phyloP scores from a whole-genome alignment of 805 yeast species.

The Hanseniaspora vineae region DNA sequence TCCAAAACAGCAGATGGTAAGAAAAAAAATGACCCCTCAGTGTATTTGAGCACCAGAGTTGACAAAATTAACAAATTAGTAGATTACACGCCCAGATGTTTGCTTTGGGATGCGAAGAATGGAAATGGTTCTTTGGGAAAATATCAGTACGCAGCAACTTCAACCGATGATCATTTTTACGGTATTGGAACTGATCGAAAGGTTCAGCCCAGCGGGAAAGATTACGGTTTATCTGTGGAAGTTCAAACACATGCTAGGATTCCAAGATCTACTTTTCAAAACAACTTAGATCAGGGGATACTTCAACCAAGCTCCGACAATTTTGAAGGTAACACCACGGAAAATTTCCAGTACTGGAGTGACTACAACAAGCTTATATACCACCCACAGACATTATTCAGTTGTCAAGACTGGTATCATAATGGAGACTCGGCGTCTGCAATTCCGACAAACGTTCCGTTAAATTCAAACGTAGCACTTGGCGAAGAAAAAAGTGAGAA shows the following conservation, averaged over 20 bases:
- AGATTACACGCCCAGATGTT: slow-evolving; percentile 68
- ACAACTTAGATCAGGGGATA: slow-evolving; percentile 40
- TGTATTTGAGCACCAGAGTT: slow-evolving; percentile 29
- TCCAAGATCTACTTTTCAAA: slow-evolving; percentile 48
- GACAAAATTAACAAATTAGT: slow-evolving; percentile 30
- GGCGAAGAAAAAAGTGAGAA: slow-evolving; percentile 8
- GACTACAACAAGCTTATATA: slow-evolving; percentile 61
- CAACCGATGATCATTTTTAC: slow-evolving; percentile 14
- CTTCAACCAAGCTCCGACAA: slow-evolving; percentile 20
- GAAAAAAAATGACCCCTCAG: slow-evolving; percentile 30
- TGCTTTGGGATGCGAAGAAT: slow-evolving; percentile 68
- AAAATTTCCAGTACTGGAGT: slow-evolving; percentile 58
- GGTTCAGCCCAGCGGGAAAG: slow-evolving; percentile 2
- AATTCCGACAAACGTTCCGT: slow-evolving; percentile 3
- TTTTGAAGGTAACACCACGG: slow-evolving; percentile 1
- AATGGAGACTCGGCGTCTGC: slow-evolving; percentile 7
- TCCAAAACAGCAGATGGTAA: slow-evolving; percentile 13
- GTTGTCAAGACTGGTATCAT: slow-evolving; percentile 46
- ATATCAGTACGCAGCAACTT: slow-evolving; percentile 31
- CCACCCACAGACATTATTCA: slow-evolving; percentile 45
- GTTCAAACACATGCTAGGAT: slow-evolving; percentile 27
- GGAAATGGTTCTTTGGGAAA: slow-evolving; percentile 62
- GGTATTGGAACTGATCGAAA: slow-evolving; percentile 3
- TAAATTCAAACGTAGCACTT: slow-evolving; percentile 5
- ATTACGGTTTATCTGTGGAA: slow-evolving; percentile 9